phyloP scores from a whole-genome alignment of 2,329 filamentous ascomycete species.

The Colletotrichum spinosum region DNA sequence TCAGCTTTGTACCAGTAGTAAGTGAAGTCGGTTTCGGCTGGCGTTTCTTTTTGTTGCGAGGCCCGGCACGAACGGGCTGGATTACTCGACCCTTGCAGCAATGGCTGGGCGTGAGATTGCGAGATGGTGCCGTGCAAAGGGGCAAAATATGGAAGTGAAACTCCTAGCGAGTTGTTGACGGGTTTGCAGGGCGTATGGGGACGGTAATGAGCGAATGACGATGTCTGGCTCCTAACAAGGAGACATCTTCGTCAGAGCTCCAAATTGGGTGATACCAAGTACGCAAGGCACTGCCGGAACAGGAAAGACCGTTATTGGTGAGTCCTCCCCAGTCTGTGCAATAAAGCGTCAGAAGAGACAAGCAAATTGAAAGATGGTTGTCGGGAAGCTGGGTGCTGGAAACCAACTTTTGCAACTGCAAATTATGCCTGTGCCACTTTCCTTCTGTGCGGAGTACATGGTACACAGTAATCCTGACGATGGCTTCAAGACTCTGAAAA shows the following conservation, averaged over 20 bases:
- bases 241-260: conserved; percentile 31
- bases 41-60: conserved; percentile 10
- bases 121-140: conserved; percentile 27
- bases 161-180: conserved; percentile 19
- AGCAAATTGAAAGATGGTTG: too few species aligned
- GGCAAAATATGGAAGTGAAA: conserved; percentile 19
- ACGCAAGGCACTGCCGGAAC: conserved; percentile 26
- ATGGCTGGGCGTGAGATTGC: conserved; percentile 31
- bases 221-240: neutral
- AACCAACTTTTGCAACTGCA: too few species aligned
- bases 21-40: conserved; percentile 2
- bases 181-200: conserved; percentile 7
- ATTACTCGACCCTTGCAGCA: conserved; percentile 8
- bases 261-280: conserved; percentile 2
- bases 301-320: conserved; percentile 24
- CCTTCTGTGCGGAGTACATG: too few species aligned
- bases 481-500: too few species aligned
- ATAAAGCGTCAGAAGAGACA: too few species aligned
- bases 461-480: too few species aligned
- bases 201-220: neutral
- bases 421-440: too few species aligned
- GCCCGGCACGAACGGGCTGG: neutral
- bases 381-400: too few species aligned
- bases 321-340: too few species aligned
- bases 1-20: neutral